phyloP scores from a whole-genome alignment of 2,329 filamentous ascomycete genomes.

The Juglanconis oblonga region DNA sequence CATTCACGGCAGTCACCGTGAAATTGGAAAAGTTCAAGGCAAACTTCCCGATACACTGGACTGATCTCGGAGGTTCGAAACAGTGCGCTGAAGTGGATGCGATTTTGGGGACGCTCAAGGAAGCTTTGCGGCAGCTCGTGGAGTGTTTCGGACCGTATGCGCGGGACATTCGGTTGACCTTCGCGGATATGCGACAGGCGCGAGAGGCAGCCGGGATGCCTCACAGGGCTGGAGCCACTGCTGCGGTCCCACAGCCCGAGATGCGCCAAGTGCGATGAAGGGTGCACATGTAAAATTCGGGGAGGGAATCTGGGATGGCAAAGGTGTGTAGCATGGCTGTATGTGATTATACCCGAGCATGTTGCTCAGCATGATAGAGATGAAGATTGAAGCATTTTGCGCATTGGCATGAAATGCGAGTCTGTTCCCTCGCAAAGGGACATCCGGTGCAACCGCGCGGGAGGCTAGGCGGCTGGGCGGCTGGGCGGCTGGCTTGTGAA shows the following conservation, averaged over 20 bases:
- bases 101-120: constrained; percentile 62
- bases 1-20: constrained; percentile 65
- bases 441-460: neutral
- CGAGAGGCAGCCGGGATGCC: constrained; percentile 53
- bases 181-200: constrained; percentile 70
- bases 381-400: neutral
- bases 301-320: neutral
- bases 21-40: constrained; percentile 67
- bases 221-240: constrained; percentile 8
- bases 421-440: neutral
- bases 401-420: neutral
- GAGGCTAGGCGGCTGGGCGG: too few relatives aligned
- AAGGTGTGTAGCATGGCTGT: constrained; percentile 2
- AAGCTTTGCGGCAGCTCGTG: constrained; percentile 64
- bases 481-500: neutral
- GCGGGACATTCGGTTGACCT: constrained; percentile 64
- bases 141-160: constrained; percentile 72
- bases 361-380: constrained; percentile 13
- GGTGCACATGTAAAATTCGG: neutral
- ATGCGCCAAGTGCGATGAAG: constrained; percentile 30
- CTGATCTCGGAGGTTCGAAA: constrained; percentile 61
- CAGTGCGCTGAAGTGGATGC: constrained; percentile 67
- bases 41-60: constrained; percentile 68
- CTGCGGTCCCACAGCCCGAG: constrained; percentile 26
- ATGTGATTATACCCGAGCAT: constrained; percentile 17